Percentiles rank a stretch among this genome's conserved stretches.
Evolutionary conservation across 495 filamentous ascomycete genomes (phyloP).

Genomic region (Neurospora sublineolata): DNA sequence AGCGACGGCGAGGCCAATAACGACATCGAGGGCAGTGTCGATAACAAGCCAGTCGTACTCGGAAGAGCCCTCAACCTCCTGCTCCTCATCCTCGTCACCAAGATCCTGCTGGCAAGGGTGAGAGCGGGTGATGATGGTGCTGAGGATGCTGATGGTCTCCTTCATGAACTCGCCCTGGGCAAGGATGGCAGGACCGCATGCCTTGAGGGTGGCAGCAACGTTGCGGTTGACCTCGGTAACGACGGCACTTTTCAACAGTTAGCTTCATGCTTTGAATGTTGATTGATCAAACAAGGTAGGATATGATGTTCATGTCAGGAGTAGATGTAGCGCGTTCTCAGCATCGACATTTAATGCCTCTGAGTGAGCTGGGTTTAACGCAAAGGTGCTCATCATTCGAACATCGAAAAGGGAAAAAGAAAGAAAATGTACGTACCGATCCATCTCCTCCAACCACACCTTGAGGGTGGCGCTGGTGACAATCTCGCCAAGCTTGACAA

Average conservation of each 20-base stretch:
- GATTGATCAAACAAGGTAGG: background rate
- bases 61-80: conserved; percentile 60
- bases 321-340: conserved; percentile 65
- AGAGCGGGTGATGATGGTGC: conserved; percentile 70
- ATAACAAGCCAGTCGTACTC: conserved; percentile 97
- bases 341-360: conserved; percentile 73
- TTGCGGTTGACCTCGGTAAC: conserved; percentile 95
- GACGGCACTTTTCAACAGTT: conserved; percentile 51
- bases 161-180: conserved; percentile 51
- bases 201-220: conserved; percentile 83
- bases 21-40: conserved; percentile 83
- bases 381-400: conserved; percentile 70
- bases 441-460: conserved; percentile 79
- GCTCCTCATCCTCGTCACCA: conserved; percentile 60
- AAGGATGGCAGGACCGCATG: conserved; percentile 83
- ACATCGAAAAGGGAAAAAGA: conserved; percentile 3
- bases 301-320: conserved; percentile 12
- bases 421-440: conserved; percentile 56
- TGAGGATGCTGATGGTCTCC: conserved; percentile 48
- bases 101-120: conserved; percentile 91
- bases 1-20: conserved; percentile 69
- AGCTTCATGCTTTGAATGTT: conserved; percentile 18
- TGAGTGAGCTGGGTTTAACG: conserved; percentile 99
- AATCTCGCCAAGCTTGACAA: conserved; percentile 78
- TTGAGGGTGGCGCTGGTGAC: conserved; percentile 74